Evolutionary conservation across 306 rosid species (phyloP).

Genomic region (Senna siamea): DNA sequence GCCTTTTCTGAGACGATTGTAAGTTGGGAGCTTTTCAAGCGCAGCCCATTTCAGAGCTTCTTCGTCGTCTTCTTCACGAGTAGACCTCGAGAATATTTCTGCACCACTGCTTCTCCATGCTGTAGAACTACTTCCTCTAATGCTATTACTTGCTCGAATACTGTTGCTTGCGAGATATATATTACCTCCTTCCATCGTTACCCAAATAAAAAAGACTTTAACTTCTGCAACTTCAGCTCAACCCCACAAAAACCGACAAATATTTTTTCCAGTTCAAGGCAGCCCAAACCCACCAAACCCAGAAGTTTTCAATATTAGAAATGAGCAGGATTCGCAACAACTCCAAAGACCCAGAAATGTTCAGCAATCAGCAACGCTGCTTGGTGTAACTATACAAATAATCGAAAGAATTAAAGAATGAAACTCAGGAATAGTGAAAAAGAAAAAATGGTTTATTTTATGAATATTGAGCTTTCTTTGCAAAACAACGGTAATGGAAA

Average conservation of each 20-base stretch:
- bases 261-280: not conserved
- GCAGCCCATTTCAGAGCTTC: constrained; percentile 85
- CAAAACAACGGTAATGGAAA: not conserved
- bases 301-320: too few relatives aligned
- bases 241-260: not conserved
- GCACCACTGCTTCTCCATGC: constrained; percentile 54
- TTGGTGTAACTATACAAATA: not conserved
- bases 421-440: not conserved
- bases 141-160: constrained; percentile 41
- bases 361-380: not conserved
- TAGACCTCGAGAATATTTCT: constrained; percentile 64
- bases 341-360: not conserved
- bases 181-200: constrained; percentile 55
- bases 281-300: too few relatives aligned
- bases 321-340: too few relatives aligned
- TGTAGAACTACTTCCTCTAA: constrained; percentile 42
- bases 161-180: constrained; percentile 48
- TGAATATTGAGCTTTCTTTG: not conserved
- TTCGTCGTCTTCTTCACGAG: constrained; percentile 65
- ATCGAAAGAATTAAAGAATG: constrained; percentile 23
- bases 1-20: constrained; percentile 70
- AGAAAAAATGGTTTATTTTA: not conserved
- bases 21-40: constrained; percentile 79
- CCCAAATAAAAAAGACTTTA: not conserved
- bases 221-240: not conserved